Evolutionary conservation across 2,329 filamentous ascomycete species (phyloP), one percentile per base, ranked within the genome.

Genomic region (Spiromastix sp.): DNA sequence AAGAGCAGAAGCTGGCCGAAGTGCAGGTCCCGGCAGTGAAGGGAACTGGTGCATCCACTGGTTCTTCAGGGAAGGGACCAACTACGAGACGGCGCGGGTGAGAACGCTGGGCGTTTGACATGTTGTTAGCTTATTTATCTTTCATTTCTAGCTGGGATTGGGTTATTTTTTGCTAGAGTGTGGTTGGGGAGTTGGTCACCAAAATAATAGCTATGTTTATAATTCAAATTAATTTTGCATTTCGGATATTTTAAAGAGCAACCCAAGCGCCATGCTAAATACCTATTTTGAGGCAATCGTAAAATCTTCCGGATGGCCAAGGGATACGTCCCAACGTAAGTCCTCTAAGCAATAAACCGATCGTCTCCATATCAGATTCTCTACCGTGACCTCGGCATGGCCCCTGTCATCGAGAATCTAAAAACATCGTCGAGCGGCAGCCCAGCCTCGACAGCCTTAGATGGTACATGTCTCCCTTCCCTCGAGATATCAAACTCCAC

Each of bases 1-100:
- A 56, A 64, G 70, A 17, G 29, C 29, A 43, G 29, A 16, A 17
- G n/a, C 31, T 40, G 34, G 19, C 32, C 19, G 35, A 39, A 18
- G 33, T 41, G 16, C 38, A 53, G 38, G 46, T 50, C 1, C 48
- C 56, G 9, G 51, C 42, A 39, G 62, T 47, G 24, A 46, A 54
- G 17, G 62, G 55, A 27, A 63, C 61, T 9, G 59, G 63, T 11
- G 60, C 59, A 17, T 63, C 59, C 36, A 57, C 59, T 24, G 62
- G 57, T 47, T 44, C 58, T 2, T 49, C 55, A 15, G 56, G 48
- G 19, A 71, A 68, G 56, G 67, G 66, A 29, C 70, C 71, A 9
- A 72, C 65, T 37, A 74, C 71, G n/a, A 63, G 71, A 38, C 59
- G 71, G 43, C 64, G 70, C 48, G 71, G 70, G 42, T 75, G 36